Evolutionary conservation across 257 asterid genomes (phyloP), one percentile per base, ranked within the genome.

Genomic region (Salvia rosmarinus): DNA sequence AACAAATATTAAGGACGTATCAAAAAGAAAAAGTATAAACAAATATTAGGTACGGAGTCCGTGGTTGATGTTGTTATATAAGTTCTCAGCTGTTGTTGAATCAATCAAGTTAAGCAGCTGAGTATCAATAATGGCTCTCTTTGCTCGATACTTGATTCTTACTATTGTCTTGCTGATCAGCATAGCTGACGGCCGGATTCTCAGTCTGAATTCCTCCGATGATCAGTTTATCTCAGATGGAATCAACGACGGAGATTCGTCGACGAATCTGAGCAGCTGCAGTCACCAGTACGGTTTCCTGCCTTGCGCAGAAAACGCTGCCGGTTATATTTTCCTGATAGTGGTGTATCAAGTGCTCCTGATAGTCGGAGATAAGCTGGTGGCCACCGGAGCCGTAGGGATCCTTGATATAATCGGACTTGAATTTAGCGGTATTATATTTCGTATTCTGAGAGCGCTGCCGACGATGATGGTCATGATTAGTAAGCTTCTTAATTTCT

Each of bases 381-480:
- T 86, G 0, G 80, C 68, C 9, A 55, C 66, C 11, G 90, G 92
- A 50, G 84, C 88, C 47, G 76, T 77, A 19, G 81, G 76, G 25
- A 62, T 88, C 4, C 81, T 88, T 47, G 32, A 70, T 3, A 72
- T 86, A 14, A 64, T 73, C 3, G 90, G 92, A 6, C 79, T 77
- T 0, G 82, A 78, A 19, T 49, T 86, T 43, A 92, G 90, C 0
- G 90, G 88, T 13, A 73, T 82, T 46, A 46, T 88, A 21, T 86
- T 88, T 59, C 86, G 89, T 9, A 76, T 88, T 51, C 82, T 88
- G 30, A 79, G 79, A 82, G 83, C 83, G 0, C 70, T 88, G 7
- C 95, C 95, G 0, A 79, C 87, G n/a, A 79, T 84, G 83, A 71
- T 70, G 73, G 56, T 88, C 57, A 83, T 85, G 82, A 80, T 86